Percentiles rank a stretch among this genome's conserved stretches.
Conservation (phyloP, 257 asterid genomes). For the Nicotiana noctiflora region DNA sequence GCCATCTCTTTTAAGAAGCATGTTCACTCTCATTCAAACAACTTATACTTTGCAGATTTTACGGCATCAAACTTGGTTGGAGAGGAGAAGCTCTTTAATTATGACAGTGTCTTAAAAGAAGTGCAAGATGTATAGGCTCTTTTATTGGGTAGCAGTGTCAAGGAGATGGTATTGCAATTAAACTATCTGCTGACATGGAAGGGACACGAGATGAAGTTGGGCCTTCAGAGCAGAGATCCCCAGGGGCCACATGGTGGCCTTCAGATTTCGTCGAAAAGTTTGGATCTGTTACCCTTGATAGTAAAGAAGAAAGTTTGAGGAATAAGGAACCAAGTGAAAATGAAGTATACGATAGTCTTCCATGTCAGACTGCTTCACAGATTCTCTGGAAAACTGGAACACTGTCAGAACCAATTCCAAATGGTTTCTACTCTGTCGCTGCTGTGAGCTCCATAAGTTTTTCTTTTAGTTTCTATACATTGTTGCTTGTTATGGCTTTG, state of each 20-base stretch:
- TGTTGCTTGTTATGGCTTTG: constrained; percentile 6
- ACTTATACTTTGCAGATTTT: constrained; percentile 37
- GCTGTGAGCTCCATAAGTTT: constrained; percentile 59
- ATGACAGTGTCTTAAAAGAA: constrained; percentile 18
- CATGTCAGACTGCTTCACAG: constrained; percentile 64
- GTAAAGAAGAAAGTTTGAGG: constrained; percentile 38
- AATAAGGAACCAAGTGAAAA: constrained; percentile 33
- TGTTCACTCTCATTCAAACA: not conserved
- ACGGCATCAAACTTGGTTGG: constrained; percentile 27
- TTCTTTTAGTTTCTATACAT: constrained; percentile 12
- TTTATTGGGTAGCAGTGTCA: constrained; percentile 28
- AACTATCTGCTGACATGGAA: constrained; percentile 46
- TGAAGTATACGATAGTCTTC: constrained; percentile 38
- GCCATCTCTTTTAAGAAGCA: not conserved
- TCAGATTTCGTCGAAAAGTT: constrained; percentile 58
- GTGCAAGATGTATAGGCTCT: constrained; percentile 17
- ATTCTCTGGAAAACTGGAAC: constrained; percentile 85
- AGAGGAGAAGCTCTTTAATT: constrained; percentile 12
- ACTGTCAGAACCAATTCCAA: constrained; percentile 84
- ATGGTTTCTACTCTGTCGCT: constrained; percentile 89
- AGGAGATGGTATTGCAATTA: constrained; percentile 32
- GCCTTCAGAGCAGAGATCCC: constrained; percentile 52
- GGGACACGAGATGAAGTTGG: constrained; percentile 51
- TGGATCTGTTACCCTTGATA: constrained; percentile 69
- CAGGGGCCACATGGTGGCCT: constrained; percentile 62